Base-by-base conservation (phyloP, 352 stramenopile genomes). In the Thalassiosira mediterranea region DNA sequence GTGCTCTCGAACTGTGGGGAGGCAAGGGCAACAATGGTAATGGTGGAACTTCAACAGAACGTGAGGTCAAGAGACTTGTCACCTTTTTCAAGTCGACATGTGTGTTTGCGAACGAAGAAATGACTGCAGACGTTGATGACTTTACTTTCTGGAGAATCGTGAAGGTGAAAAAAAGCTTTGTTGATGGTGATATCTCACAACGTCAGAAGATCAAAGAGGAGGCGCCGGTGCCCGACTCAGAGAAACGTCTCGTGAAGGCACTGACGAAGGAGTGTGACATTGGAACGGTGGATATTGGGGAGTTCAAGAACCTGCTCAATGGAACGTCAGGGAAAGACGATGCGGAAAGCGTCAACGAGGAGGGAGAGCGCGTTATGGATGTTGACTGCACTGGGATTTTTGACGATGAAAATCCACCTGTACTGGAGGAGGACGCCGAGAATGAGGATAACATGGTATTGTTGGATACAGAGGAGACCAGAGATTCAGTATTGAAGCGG, bases 1-100 rank as follows among this genome's bases (percentile, higher is more conserved):
- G 38, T 40, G 37, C 37, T 2, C 17, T 54, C 29, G 57, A 67
- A 10, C 19, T 67, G 10, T 67, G 40, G 38, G 57, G 57, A 11
- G 11, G 11, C 23, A 67, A 67, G 47, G 34, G 5, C 17, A n/a
- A 17, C 19, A 3, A n/a, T 46, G 17, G 15, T 17, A 46, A 8
- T 7, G 25, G 5, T 4, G n/a, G 8, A 62, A n/a, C 52, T 21
- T 19, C 11, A 34, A 8, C 15, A 21, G 25, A 46, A 44, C 17
- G 13, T 13, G 52, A 62, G 21, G 37, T 62, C 29, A 15, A 46
- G 3, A 3, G 19, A n/a, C 7, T 62, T 8, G 52, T 44, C 17
- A 10, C 4, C 4, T 62, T 62, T 2, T 25, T 62, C n/a, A 62
- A 40, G 19, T 34, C 4, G 3, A 19, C 31, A 4, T 21, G 11